These are phyloP conservation scores for Chrysosporium keratinophilum DNA, from an alignment of 2,329 filamentous ascomycete genomes.

Conservation along the genomic window DNA sequence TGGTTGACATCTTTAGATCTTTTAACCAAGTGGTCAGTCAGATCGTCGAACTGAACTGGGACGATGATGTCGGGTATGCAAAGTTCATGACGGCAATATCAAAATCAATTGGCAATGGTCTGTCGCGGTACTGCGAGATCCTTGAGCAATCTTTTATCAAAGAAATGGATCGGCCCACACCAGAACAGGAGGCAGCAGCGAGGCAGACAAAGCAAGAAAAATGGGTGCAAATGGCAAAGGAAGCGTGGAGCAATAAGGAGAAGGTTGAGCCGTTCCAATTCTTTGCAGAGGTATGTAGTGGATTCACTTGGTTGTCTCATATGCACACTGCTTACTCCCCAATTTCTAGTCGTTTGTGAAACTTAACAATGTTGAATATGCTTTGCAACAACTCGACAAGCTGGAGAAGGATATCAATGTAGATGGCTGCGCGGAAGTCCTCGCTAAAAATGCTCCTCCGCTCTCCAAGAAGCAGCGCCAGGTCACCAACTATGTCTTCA, in stretches of 20 bases:
- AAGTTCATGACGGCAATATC: conserved; percentile 93
- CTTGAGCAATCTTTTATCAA: conserved; percentile 73
- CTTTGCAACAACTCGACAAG: conserved; percentile 81
- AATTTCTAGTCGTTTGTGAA: conserved; percentile 75
- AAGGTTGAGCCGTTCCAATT: conserved; percentile 96
- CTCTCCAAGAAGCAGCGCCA: conserved; percentile 57
- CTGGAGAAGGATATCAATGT: conserved; percentile 84
- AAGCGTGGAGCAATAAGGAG: conserved; percentile 83
- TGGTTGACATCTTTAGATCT: conserved; percentile 85
- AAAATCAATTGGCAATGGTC: conserved; percentile 69
- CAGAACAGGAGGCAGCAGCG: conserved; percentile 70
- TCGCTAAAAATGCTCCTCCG: conserved; percentile 63
- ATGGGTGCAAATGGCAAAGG: conserved; percentile 85
- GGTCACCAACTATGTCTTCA: conserved; percentile 88
- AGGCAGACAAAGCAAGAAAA: conserved; percentile 79
- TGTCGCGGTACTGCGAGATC: conserved; percentile 83
- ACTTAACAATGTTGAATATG: conserved; percentile 94
- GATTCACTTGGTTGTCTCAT: neutral
- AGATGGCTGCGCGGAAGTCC: conserved; percentile 74
- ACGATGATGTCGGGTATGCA: conserved; percentile 84
- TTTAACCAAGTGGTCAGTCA: conserved; percentile 90
- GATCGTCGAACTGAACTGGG: conserved; percentile 77
- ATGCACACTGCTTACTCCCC: neutral
- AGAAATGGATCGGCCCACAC: conserved; percentile 88
- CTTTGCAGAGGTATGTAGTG: conserved; percentile 63